These are phyloP conservation scores for Coniosporium uncinatum DNA, from an alignment of 2,329 filamentous ascomycete species.

Conservation along the genomic window DNA sequence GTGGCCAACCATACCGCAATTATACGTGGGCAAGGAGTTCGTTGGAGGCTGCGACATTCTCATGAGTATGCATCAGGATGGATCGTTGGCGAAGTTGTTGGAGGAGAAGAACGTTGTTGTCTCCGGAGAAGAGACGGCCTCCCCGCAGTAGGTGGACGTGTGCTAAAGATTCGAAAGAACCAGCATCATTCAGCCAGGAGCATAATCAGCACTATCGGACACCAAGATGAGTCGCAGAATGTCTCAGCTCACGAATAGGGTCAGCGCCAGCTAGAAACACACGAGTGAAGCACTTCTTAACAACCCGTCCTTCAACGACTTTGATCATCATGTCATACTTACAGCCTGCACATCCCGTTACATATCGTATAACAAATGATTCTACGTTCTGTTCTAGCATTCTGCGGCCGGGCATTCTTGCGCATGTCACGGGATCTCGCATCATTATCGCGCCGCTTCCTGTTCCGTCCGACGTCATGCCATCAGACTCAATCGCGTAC, in stretches of 20 bases:
- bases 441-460: too few species aligned
- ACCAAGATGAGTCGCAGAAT: background rate
- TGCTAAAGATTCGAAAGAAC: background rate
- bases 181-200: background rate
- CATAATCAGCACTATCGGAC: background rate
- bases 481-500: too few species aligned
- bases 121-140: constrained; percentile 42
- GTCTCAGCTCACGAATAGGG: too few species aligned
- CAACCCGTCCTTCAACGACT: too few species aligned
- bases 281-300: too few species aligned
- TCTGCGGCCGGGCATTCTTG: too few species aligned
- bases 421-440: too few species aligned
- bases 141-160: background rate
- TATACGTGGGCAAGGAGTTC: constrained; percentile 95
- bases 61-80: constrained; percentile 95
- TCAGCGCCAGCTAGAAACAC: background rate
- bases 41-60: constrained; percentile 97
- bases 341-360: too few species aligned
- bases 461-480: too few species aligned
- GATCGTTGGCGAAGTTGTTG: constrained; percentile 84
- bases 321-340: too few species aligned
- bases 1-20: constrained; percentile 97
- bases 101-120: constrained; percentile 89
- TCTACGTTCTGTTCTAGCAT: too few species aligned
- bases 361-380: too few species aligned